Evolutionary conservation across 2,329 filamentous ascomycete genomes (phyloP).

Genomic region (Aspergillus quadricinctus): DNA sequence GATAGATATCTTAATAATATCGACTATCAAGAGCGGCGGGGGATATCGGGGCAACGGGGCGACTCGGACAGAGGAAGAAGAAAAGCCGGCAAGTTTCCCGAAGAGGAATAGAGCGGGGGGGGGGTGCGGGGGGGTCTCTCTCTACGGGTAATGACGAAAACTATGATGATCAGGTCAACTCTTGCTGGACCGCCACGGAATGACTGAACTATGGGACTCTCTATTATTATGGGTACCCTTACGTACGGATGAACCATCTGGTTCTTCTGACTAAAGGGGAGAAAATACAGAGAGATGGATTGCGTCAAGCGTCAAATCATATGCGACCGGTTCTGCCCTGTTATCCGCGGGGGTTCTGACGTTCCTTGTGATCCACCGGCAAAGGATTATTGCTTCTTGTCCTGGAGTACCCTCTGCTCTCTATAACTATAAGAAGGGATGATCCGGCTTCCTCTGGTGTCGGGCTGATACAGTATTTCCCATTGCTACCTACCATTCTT

Average conservation of each 20-base stretch:
- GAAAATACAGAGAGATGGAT: background rate
- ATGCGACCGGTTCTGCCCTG: background rate
- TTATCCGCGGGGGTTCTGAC: conserved; percentile 3
- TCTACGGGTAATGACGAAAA: conserved; percentile 13
- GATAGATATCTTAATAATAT: too few species aligned
- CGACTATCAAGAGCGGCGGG: conserved; percentile 7
- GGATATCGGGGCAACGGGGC: conserved; percentile 20
- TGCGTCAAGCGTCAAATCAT: conserved; percentile 3
- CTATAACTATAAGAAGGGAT: background rate
- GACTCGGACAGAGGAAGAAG: conserved; percentile 11
- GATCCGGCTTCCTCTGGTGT: background rate
- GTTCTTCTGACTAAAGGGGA: background rate
- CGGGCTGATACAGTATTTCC: background rate
- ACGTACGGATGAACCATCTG: background rate
- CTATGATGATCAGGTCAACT: background rate
- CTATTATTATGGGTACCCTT: background rate
- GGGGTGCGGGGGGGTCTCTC: background rate
- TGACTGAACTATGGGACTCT: background rate
- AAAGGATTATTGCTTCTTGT: background rate
- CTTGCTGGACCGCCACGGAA: background rate
- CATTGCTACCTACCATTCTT: background rate
- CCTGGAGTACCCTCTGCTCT: background rate
- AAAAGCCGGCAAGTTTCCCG: conserved; percentile 12
- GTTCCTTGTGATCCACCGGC: conserved; percentile 10
- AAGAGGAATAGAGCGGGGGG: conserved; percentile 17